Conservation (phyloP, 345 rosid species). For the Mallotus nudiflorus region DNA sequence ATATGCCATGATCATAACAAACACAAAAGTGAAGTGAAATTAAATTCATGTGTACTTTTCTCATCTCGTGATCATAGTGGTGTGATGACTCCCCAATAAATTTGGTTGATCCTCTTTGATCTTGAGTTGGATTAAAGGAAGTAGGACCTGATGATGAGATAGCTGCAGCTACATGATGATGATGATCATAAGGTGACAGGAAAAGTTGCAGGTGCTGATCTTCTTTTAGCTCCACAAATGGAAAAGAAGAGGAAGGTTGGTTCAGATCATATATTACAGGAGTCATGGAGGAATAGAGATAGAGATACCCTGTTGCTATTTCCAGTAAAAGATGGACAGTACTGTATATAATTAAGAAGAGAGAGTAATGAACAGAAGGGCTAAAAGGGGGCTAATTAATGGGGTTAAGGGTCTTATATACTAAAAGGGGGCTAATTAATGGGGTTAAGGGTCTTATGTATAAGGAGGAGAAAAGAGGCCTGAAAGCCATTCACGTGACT, state of each 20-base stretch:
- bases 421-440: slow-evolving; percentile 4
- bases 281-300: slow-evolving; percentile 27
- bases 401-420: slow-evolving; percentile 4
- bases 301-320: slow-evolving; percentile 4
- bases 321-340: slow-evolving; percentile 1
- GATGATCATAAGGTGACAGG: slow-evolving; percentile 33
- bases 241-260: slow-evolving; percentile 27
- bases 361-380: slow-evolving; percentile 4
- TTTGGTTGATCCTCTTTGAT: slow-evolving; percentile 8
- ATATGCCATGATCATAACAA: not conserved
- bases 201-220: slow-evolving; percentile 35
- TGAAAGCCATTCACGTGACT: slow-evolving; percentile 51
- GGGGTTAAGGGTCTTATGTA: slow-evolving; percentile 3
- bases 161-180: no score
- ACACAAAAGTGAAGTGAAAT: no score
- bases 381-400: slow-evolving; percentile 8
- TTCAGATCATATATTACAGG: slow-evolving; percentile 35
- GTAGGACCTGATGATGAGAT: slow-evolving; percentile 18
- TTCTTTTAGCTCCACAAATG: slow-evolving; percentile 25
- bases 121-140: slow-evolving; percentile 15
- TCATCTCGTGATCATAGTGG: slow-evolving; percentile 25
- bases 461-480: slow-evolving; percentile 19
- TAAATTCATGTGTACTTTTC: not conserved
- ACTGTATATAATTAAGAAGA: not conserved
- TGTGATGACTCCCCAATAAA: slow-evolving; percentile 4